Conservation (phyloP, 2,329 filamentous ascomycete species). For the Pleomassaria siparia region DNA sequence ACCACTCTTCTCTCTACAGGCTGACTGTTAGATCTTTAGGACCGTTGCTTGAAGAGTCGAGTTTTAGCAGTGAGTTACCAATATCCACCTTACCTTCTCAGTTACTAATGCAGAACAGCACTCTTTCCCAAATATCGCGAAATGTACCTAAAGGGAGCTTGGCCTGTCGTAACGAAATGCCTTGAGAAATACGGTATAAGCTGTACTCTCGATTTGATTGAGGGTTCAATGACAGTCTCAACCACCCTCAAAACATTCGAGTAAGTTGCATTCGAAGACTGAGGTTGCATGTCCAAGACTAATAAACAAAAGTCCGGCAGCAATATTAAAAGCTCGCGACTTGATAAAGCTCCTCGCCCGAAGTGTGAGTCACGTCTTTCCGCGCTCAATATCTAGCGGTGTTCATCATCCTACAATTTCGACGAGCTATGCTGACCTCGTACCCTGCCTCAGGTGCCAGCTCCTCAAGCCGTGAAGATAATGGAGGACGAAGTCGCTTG, state of each 20-base stretch:
- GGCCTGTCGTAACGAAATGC: conserved; percentile 85
- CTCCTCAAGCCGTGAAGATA: conserved; percentile 90
- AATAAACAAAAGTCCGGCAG: no score
- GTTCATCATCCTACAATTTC: no score
- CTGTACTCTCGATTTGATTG: conserved; percentile 89
- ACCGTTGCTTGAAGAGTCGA: neutral
- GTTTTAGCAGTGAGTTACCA: neutral
- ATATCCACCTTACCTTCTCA: no score
- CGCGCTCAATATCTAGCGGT: no score
- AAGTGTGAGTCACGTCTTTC: no score
- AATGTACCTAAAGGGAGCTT: conserved; percentile 86
- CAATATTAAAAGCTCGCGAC: conserved; percentile 91
- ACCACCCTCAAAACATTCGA: conserved; percentile 91
- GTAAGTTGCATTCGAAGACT: no score
- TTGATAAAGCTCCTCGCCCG: conserved; percentile 89
- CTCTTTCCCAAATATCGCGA: conserved; percentile 93
- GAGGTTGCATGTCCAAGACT: no score
- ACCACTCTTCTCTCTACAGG: conserved; percentile 83
- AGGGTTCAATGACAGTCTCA: conserved; percentile 95
- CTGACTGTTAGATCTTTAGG: no score
- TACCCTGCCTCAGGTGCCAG: no score
- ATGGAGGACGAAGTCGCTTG: conserved; percentile 88
- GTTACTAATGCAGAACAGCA: no score
- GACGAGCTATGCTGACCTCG: no score
- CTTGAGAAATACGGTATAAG: conserved; percentile 87